Conservation (phyloP, 306 rosid genomes). For the Sicyos edulis region DNA sequence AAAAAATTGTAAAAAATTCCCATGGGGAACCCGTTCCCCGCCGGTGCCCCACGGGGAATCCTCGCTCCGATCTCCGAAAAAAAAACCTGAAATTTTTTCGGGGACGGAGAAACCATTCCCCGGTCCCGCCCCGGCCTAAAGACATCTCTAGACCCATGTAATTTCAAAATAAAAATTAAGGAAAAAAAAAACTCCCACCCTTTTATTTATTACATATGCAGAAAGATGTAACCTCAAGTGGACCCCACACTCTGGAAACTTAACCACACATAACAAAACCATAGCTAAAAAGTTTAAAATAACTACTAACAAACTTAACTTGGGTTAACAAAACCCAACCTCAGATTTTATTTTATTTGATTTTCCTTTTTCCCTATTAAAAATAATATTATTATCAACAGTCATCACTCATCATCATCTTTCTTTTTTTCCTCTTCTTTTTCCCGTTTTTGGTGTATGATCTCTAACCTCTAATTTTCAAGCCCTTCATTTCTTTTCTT, state of each 20-base stretch:
- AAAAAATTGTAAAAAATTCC: too few relatives aligned
- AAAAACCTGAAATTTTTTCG: too few relatives aligned
- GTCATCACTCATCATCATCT: slow-evolving; percentile 51
- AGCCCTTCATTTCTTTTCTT: not conserved
- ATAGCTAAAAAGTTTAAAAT: slow-evolving; percentile 62
- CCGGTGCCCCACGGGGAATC: too few relatives aligned
- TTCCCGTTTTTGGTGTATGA: slow-evolving; percentile 1
- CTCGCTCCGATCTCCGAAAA: too few relatives aligned
- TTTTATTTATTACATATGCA: slow-evolving; percentile 54
- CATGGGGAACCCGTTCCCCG: too few relatives aligned
- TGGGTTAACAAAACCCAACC: slow-evolving; percentile 68
- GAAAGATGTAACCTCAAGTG: slow-evolving; percentile 44
- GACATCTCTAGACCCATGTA: too few relatives aligned
- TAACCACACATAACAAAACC: slow-evolving; percentile 64
- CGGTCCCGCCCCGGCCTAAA: too few relatives aligned
- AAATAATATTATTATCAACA: slow-evolving; percentile 49
- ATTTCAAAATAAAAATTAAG: not conserved
- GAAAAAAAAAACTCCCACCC: not conserved
- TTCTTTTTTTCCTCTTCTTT: slow-evolving; percentile 8
- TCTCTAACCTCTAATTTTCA: too few relatives aligned
- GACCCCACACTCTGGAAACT: slow-evolving; percentile 41
- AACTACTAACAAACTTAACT: not conserved
- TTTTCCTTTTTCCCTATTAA: not conserved
- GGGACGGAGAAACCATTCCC: too few relatives aligned
- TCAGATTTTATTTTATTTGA: too few relatives aligned